Conservation (phyloP, 108 stramenopile genomes). For the Chaetoceros tenuissimus region DNA sequence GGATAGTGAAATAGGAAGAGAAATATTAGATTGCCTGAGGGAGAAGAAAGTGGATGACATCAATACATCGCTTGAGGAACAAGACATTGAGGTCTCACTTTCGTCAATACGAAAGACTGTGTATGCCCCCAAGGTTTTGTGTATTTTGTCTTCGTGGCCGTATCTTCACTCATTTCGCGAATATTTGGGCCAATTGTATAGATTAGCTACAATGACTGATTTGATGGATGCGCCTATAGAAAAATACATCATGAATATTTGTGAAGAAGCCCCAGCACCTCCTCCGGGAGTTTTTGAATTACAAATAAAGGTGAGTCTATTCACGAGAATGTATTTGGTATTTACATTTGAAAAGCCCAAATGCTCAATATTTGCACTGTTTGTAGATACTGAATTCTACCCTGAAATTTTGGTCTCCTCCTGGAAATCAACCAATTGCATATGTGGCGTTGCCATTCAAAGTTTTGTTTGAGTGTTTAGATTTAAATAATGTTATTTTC, state of each 20-base stretch:
- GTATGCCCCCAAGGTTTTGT: constrained; percentile 83
- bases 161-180: constrained; percentile 86
- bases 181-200: constrained; percentile 88
- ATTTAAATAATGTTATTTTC: constrained; percentile 66
- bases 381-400: constrained; percentile 57
- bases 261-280: constrained; percentile 93
- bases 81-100: constrained; percentile 35
- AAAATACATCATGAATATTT: constrained; percentile 91
- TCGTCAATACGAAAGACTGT: constrained; percentile 22
- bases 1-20: constrained; percentile 1
- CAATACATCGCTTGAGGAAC: constrained; percentile 11
- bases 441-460: constrained; percentile 89
- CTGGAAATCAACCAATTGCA: constrained; percentile 90
- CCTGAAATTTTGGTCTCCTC: constrained; percentile 88
- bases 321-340: too few relatives aligned
- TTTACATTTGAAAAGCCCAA: too few relatives aligned
- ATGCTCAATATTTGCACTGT: too few relatives aligned
- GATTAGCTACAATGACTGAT: constrained; percentile 79
- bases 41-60: constrained; percentile 1
- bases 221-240: constrained; percentile 90
- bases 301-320: constrained; percentile 21
- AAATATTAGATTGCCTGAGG: too few relatives aligned
- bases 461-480: constrained; percentile 85
- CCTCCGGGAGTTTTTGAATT: constrained; percentile 91
- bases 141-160: constrained; percentile 91